phyloP scores from a whole-genome alignment of 129 eudicot species.

The Erigeron canadensis region DNA sequence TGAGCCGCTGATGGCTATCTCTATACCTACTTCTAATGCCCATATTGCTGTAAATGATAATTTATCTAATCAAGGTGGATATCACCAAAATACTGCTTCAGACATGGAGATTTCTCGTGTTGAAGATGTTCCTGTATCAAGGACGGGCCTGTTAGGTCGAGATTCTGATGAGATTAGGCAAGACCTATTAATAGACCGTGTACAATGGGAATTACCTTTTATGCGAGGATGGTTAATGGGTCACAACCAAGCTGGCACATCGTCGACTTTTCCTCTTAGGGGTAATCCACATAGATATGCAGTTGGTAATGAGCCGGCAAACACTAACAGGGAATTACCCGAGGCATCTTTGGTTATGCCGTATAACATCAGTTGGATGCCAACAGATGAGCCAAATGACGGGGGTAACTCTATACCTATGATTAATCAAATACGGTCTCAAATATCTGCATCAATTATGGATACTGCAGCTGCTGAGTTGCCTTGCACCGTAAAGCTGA shows the following conservation, averaged over 20 bases:
- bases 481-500: conserved; percentile 71
- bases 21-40: conserved; percentile 23
- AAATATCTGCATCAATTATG: conserved; percentile 54
- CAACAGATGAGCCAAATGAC: conserved; percentile 28
- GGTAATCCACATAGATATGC: conserved; percentile 35
- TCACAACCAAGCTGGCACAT: conserved; percentile 56
- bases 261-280: conserved; percentile 39
- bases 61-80: conserved; percentile 7
- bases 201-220: conserved; percentile 66
- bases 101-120: conserved; percentile 37
- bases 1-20: conserved; percentile 29
- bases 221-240: conserved; percentile 80
- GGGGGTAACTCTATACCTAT: conserved; percentile 38
- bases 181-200: conserved; percentile 44
- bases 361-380: conserved; percentile 27
- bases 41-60: conserved; percentile 17
- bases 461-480: conserved; percentile 71
- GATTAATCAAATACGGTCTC: conserved; percentile 56
- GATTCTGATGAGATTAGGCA: conserved; percentile 23
- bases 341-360: conserved; percentile 15
- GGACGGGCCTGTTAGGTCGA: conserved; percentile 18
- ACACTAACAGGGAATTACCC: neutral
- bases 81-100: conserved; percentile 14
- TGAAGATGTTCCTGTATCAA: conserved; percentile 21
- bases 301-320: conserved; percentile 22